Base-by-base conservation (phyloP, 2,329 filamentous ascomycete species). In the Domatiomyces catenatus region DNA sequence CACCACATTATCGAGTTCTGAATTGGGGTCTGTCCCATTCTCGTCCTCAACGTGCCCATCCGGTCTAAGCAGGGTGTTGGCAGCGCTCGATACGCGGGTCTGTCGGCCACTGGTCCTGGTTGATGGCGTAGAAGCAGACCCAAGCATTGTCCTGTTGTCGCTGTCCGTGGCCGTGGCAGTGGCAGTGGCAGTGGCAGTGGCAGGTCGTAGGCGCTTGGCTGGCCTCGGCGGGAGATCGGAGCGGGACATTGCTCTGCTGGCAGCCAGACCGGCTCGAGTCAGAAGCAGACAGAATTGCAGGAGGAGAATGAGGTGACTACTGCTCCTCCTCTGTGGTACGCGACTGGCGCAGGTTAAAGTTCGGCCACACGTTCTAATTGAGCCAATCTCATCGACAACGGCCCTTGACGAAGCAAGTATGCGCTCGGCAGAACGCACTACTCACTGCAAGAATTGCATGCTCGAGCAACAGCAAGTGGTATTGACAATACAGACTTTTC, bases 151-250 rank as follows among this genome's bases (percentile, higher is more conserved):
- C 24, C 53, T 50, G 49, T 50, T 51, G 5, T 51, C 48, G 5
- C 50, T 50, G 47, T 58, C 57, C n/a, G 54, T 56, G n/a, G n/a
- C n/a, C n/a, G n/a, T n/a, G n/a, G n/a, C n/a, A n/a, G n/a, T n/a
- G n/a, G n/a, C n/a, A n/a, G n/a, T n/a, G n/a, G n/a, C n/a, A n/a
- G n/a, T n/a, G n/a, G n/a, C n/a, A n/a, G n/a, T n/a, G n/a, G 48
- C 53, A 8, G 53, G 57, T 42, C 55, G 48, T 48, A 52, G 45
- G n/a, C 58, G 56, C 52, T 59, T 59, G 5, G 56, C 50, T 15
- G 50, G 42, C 28, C 53, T 55, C 32, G 54, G 54, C 15, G 57
- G 54, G 10, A 53, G 19, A 20, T 57, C 53, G 42, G 55, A 55
- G 28, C 51, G 48, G 12, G 46, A 48, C 49, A 55, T 53, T 19